Evolutionary conservation across 768 basidiomycete genomes (phyloP).

Genomic region (Dentipellis fragilis): DNA sequence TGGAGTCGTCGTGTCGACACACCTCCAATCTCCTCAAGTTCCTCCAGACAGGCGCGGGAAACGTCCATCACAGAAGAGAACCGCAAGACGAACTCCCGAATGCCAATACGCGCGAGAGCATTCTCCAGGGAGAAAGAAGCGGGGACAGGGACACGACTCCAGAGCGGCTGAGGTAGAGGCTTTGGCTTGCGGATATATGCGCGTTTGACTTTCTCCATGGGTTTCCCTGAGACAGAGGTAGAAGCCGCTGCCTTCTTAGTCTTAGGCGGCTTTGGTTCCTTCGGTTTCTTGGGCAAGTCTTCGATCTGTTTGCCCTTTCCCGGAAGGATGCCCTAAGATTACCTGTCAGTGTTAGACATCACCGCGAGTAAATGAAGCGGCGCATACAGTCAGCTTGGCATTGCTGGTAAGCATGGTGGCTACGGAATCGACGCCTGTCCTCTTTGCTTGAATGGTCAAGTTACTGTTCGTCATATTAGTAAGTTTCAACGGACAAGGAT

Average conservation of each 20-base stretch:
- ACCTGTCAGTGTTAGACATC: too few relatives aligned
- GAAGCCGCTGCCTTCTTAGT: conserved; percentile 4
- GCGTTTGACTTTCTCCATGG: conserved; percentile 8
- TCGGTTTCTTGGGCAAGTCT: conserved; percentile 3
- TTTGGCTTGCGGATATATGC: conserved; percentile 13
- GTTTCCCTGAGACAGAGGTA: not conserved
- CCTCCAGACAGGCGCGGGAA: conserved; percentile 55
- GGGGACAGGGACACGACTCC: conserved; percentile 36
- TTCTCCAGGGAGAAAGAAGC: conserved; percentile 33
- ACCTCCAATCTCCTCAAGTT: conserved; percentile 30
- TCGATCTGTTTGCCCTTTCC: conserved; percentile 17
- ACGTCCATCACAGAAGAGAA: conserved; percentile 46
- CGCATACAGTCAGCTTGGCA: conserved; percentile 22
- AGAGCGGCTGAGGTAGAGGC: conserved; percentile 37
- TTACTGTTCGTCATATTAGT: conserved; percentile 20
- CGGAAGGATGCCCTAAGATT: conserved; percentile 17
- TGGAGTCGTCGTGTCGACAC: conserved; percentile 17
- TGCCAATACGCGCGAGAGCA: conserved; percentile 52
- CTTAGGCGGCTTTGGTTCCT: conserved; percentile 16
- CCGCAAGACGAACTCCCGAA: conserved; percentile 66
- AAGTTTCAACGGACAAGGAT: too few relatives aligned
- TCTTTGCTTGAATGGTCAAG: conserved; percentile 26
- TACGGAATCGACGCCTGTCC: conserved; percentile 27
- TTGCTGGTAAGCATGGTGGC: conserved; percentile 27
- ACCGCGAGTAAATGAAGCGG: conserved; percentile 4